Evolutionary conservation across 768 basidiomycete genomes (phyloP).

Genomic region (Collybia nuda): DNA sequence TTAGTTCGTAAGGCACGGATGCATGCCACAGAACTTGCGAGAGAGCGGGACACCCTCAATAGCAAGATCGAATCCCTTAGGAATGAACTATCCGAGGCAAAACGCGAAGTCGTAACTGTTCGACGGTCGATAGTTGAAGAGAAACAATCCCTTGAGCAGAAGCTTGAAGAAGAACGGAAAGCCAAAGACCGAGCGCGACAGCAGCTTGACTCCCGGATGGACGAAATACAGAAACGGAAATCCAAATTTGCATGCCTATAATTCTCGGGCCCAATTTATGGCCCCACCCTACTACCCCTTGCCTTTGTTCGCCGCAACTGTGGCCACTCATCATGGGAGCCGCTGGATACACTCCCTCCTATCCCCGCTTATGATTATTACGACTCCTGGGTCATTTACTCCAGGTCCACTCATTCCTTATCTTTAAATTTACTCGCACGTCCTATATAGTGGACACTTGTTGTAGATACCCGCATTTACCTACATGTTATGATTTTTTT

Average conservation of each 20-base stretch:
- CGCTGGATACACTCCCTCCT: conserved; percentile 17
- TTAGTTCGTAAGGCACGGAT: conserved; percentile 90
- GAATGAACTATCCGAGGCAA: conserved; percentile 72
- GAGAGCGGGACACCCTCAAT: conserved; percentile 79
- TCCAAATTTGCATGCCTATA: conserved; percentile 91
- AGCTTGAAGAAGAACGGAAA: conserved; percentile 82
- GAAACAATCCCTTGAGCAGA: conserved; percentile 82
- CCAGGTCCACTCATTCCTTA: conserved; percentile 25
- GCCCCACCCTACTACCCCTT: conserved; percentile 9
- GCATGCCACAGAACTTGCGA: conserved; percentile 87
- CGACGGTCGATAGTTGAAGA: conserved; percentile 84
- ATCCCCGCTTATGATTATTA: conserved; percentile 24
- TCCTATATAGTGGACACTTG: conserved; percentile 31
- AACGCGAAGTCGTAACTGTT: conserved; percentile 75
- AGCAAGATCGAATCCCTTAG: conserved; percentile 66
- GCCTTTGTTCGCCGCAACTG: conserved; percentile 10
- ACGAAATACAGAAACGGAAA: conserved; percentile 81
- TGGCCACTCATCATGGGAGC: conserved; percentile 11
- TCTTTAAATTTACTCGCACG: conserved; percentile 29
- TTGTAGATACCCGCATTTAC: conserved; percentile 46
- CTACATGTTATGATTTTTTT: conserved; percentile 26
- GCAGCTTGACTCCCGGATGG: conserved; percentile 86
- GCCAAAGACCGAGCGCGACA: conserved; percentile 88
- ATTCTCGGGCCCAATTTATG: conserved; percentile 16
- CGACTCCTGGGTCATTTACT: conserved; percentile 22